A percentile compares a stretch with the other conserved stretches of the same genome.
Evolutionary conservation across 805 yeast species (phyloP).

Genomic region (Candida palmyrensis): DNA sequence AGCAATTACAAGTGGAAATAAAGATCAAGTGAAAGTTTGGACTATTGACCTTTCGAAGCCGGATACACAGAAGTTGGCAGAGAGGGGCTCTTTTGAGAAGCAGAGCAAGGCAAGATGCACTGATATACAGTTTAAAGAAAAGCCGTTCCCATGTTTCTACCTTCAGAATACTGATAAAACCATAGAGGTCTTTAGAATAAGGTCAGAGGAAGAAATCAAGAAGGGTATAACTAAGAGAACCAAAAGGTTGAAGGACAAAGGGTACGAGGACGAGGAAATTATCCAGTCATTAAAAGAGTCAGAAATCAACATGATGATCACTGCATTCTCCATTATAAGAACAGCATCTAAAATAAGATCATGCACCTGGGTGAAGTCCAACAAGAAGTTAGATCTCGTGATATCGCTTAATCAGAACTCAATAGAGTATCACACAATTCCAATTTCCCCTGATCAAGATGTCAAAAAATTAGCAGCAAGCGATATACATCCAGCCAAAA

Average conservation of each 20-base stretch:
- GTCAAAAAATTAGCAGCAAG: constrained; percentile 43
- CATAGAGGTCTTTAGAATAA: constrained; percentile 71
- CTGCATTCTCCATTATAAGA: constrained; percentile 66
- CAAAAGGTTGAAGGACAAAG: constrained; percentile 72
- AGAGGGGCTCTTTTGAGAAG: constrained; percentile 66
- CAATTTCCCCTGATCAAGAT: constrained; percentile 50
- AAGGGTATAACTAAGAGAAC: constrained; percentile 75
- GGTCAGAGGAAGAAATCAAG: constrained; percentile 70
- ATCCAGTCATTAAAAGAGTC: constrained; percentile 34
- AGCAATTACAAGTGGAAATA: constrained; percentile 70
- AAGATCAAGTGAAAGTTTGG: constrained; percentile 85
- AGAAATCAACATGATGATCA: constrained; percentile 54
- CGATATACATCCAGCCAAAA: constrained; percentile 41
- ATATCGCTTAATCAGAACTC: constrained; percentile 69
- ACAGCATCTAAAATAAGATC: constrained; percentile 59
- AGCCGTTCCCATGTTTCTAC: constrained; percentile 47
- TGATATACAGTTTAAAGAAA: constrained; percentile 47
- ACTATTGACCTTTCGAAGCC: constrained; percentile 48
- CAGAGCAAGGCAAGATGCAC: constrained; percentile 71
- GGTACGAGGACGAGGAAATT: constrained; percentile 53
- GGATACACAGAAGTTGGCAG: constrained; percentile 45
- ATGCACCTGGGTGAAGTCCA: constrained; percentile 54
- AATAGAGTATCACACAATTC: constrained; percentile 60
- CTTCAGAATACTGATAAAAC: constrained; percentile 79
- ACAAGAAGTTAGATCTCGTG: constrained; percentile 50